phyloP scores from a whole-genome alignment of 768 basidiomycete genomes.

The Phanerochaete sordida region DNA sequence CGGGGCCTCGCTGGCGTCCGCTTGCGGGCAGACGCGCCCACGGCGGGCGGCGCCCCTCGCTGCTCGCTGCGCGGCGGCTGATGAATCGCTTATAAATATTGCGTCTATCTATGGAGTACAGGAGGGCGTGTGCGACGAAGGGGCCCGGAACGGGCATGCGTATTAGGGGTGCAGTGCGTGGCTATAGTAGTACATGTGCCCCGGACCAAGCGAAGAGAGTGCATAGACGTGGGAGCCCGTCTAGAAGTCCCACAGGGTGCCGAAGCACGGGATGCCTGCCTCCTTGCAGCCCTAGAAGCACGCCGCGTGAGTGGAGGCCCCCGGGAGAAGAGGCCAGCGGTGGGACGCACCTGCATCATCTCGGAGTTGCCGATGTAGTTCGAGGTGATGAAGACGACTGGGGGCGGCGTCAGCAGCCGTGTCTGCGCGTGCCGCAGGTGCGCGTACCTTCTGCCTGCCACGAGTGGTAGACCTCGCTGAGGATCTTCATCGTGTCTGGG shows the following conservation, averaged over 20 bases:
- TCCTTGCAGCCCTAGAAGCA: slow-evolving; percentile 17
- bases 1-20: neutral
- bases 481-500: slow-evolving; percentile 73
- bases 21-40: neutral
- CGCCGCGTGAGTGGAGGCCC: neutral
- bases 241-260: slow-evolving; percentile 71
- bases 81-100: neutral
- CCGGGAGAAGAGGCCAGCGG: neutral
- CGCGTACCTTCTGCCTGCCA: slow-evolving; percentile 64
- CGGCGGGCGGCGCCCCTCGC: too few species aligned
- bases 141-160: neutral
- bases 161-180: neutral
- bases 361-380: slow-evolving; percentile 77
- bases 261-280: slow-evolving; percentile 35
- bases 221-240: neutral
- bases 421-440: neutral
- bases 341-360: slow-evolving; percentile 70
- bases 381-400: slow-evolving; percentile 78
- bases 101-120: slow-evolving; percentile 1
- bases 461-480: slow-evolving; percentile 62
- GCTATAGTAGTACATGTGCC: neutral
- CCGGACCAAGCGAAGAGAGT: neutral
- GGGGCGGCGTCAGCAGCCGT: neutral
- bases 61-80: neutral
- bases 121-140: neutral